A percentile compares a stretch with the other conserved stretches of the same genome.
Conservation (phyloP, 495 filamentous ascomycete genomes). For the Tuber brumale region DNA sequence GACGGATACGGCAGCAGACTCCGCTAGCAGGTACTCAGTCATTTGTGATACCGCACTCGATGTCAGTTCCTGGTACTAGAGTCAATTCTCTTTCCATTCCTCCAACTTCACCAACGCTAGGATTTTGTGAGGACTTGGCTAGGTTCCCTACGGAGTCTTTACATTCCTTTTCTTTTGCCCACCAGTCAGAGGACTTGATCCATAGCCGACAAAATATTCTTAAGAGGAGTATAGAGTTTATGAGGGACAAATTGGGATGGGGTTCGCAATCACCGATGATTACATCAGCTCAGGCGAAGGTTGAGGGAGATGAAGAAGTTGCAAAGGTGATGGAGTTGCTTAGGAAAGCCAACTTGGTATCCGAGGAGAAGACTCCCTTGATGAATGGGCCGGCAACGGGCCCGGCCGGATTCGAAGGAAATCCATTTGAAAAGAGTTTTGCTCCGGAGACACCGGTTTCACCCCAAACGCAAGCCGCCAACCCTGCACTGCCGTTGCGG, state of each 20-base stretch:
- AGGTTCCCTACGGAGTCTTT: conserved; percentile 92
- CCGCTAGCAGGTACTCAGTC: conserved; percentile 58
- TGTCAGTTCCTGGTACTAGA: conserved; percentile 56
- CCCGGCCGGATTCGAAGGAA: conserved; percentile 44
- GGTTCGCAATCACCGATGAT: conserved; percentile 53
- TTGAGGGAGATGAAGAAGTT: conserved; percentile 74
- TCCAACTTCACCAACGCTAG: conserved; percentile 58
- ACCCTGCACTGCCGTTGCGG: neutral
- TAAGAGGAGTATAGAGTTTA: conserved; percentile 92
- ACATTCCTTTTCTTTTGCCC: conserved; percentile 97
- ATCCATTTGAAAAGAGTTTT: conserved; percentile 39
- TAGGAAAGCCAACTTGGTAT: conserved; percentile 65
- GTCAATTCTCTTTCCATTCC: conserved; percentile 50
- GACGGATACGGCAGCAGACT: conserved; percentile 82
- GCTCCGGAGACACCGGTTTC: conserved; percentile 43
- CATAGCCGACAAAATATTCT: conserved; percentile 88
- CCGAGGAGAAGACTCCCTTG: conserved; percentile 37
- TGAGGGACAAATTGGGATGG: conserved; percentile 91
- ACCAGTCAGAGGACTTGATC: conserved; percentile 85
- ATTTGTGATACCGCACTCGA: conserved; percentile 57
- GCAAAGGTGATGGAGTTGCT: conserved; percentile 88
- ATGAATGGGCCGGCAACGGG: conserved; percentile 49
- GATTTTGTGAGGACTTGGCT: conserved; percentile 77
- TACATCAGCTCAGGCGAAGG: conserved; percentile 71
- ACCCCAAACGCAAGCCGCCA: neutral